Evolutionary conservation across 306 rosid genomes (phyloP), one percentile per base, ranked within the genome.

Genomic region (Cucurbita moschata): DNA sequence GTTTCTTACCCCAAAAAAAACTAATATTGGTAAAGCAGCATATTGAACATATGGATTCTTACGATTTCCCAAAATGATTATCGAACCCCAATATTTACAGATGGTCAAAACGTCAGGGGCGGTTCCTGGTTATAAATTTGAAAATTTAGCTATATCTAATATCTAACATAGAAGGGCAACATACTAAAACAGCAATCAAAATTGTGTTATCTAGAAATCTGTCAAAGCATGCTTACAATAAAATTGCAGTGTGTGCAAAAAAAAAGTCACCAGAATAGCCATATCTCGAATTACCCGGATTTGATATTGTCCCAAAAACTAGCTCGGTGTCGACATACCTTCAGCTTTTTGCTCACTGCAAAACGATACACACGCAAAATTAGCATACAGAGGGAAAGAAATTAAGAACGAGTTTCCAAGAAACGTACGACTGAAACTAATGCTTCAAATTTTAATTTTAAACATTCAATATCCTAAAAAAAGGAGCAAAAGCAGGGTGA

Each of bases 291-390:
- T 60, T 89, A 94, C 99, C 99, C 97, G 75, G 99, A 87, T 83
- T 84, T 94, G 77, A 94, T 87, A 62, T 92, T 87, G 39, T 94
- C 97, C 99, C 99, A 94, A 52, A 91, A 91, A 77, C 92, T 84
- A 82, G 96, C 88, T 73, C 78, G 88, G 79, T 88, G 86, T 77
- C 76, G 86, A 79, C 80, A 87, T 79, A 75, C 57, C 74, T 70
- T 88, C 6, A 79, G 75, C 85, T 81, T 88, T 82, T 71, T 86
- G 38, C 84, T 79, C 8, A 69, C 99, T 89, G 89, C 75, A 77
- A 79, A 54, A 50, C 14, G 10, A 23, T 69, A 23, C 1, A 6
- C 10, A 40, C 8, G 10, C 26, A 64, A 39, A 40, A 40, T 40
- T 40, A 64, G 47, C 5, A 65, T 43, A 19, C 6, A 40, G 16